Conservation (phyloP, 83 land plant genomes). For the Picea engelmannii region DNA sequence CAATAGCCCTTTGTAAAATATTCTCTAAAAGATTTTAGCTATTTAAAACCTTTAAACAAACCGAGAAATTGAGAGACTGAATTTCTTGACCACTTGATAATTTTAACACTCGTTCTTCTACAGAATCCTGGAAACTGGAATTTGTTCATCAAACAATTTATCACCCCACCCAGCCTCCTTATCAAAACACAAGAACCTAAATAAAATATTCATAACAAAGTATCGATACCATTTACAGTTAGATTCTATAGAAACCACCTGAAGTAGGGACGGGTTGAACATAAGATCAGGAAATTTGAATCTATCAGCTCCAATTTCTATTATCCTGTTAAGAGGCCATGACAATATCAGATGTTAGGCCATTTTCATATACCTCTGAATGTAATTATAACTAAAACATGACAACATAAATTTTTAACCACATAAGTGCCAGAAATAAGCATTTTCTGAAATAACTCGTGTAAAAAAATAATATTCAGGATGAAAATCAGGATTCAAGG, state of each 20-base stretch:
- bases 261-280: slow-evolving; percentile 85
- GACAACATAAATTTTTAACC: background rate
- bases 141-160: background rate
- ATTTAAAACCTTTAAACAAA: background rate
- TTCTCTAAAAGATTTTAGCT: background rate
- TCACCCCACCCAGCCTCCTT: background rate
- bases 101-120: background rate
- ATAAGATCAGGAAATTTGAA: slow-evolving; percentile 90
- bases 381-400: no score
- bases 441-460: background rate
- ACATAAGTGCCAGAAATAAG: background rate
- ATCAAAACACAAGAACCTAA: background rate
- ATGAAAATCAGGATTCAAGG: background rate
- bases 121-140: background rate
- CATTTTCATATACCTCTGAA: background rate
- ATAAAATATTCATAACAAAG: background rate
- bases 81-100: no score
- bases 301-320: slow-evolving; percentile 94
- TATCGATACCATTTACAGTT: background rate
- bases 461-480: background rate
- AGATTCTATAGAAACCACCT: slow-evolving; percentile 40
- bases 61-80: no score
- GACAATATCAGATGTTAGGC: background rate
- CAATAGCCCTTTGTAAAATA: background rate
- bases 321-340: slow-evolving; percentile 47